Conservation (phyloP, 2,329 filamentous ascomycete species). For the Taxawa tesnikishii region DNA sequence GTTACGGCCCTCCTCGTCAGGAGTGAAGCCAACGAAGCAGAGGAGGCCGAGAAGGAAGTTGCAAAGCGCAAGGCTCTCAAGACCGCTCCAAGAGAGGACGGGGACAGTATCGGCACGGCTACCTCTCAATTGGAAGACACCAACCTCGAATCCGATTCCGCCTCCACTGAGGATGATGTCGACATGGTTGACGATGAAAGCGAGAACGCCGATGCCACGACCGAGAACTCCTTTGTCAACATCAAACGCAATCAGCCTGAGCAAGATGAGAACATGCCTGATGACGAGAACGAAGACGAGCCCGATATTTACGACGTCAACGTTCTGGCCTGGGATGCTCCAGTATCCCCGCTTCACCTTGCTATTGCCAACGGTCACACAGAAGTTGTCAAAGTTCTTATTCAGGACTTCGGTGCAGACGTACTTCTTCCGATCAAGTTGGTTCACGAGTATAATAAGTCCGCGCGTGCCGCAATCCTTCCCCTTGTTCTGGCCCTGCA, state of each 20-base stretch:
- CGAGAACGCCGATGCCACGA: constrained; percentile 23
- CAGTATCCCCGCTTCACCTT: constrained; percentile 62
- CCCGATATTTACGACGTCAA: constrained; percentile 74
- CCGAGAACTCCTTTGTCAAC: constrained; percentile 65
- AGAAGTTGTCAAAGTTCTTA: constrained; percentile 56
- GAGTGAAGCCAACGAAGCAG: constrained; percentile 58
- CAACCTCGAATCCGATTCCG: no score
- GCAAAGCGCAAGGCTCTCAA: constrained; percentile 19
- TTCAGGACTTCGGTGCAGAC: constrained; percentile 62
- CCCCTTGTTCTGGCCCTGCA: constrained; percentile 56
- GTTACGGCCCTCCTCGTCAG: constrained; percentile 60
- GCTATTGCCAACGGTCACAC: constrained; percentile 64
- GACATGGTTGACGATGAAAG: constrained; percentile 23
- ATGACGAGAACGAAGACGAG: constrained; percentile 47
- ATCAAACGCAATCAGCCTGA: constrained; percentile 39
- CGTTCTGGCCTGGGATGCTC: constrained; percentile 66
- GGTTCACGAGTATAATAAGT: no score
- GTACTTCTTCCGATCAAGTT: constrained; percentile 63
- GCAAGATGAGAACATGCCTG: constrained; percentile 34
- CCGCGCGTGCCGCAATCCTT: constrained; percentile 49
- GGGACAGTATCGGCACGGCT: no score
- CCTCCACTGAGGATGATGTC: constrained; percentile 23
- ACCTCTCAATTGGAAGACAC: no score
- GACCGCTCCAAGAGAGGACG: constrained; percentile 22
- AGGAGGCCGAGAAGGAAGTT: constrained; percentile 44